Conservation (phyloP, 345 rosid genomes). For the Carallia pectinifolia region DNA sequence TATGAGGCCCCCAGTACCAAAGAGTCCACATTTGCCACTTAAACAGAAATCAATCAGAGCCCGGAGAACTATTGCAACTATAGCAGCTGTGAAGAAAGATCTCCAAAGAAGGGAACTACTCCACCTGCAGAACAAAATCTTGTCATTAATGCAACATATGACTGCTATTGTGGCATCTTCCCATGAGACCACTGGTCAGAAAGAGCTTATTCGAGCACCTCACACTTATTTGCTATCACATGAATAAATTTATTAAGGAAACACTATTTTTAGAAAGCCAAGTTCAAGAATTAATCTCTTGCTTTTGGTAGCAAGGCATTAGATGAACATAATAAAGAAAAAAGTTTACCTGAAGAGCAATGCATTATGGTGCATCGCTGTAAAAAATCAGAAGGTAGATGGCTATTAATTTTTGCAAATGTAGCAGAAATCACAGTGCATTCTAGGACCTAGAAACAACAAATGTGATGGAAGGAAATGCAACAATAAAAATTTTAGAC, state of each 20-base stretch:
- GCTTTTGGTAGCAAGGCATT: background rate
- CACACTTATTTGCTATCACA: too few relatives aligned
- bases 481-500: background rate
- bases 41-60: slow-evolving; percentile 82
- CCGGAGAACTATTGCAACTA: slow-evolving; percentile 83
- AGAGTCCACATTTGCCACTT: slow-evolving; percentile 80
- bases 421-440: background rate
- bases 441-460: background rate
- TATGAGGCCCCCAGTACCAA: slow-evolving; percentile 90
- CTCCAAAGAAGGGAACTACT: slow-evolving; percentile 90
- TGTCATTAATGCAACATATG: background rate
- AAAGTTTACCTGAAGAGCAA: too few relatives aligned
- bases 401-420: background rate
- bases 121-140: slow-evolving; percentile 56
- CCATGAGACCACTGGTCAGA: background rate
- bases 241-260: too few relatives aligned
- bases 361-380: too few relatives aligned
- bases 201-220: too few relatives aligned
- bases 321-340: background rate
- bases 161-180: background rate
- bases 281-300: background rate
- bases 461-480: background rate
- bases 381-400: background rate
- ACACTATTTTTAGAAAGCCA: too few relatives aligned
- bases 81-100: slow-evolving; percentile 82